Base-by-base conservation (phyloP, 148 eudicot genomes). In the Camellia japonica region DNA sequence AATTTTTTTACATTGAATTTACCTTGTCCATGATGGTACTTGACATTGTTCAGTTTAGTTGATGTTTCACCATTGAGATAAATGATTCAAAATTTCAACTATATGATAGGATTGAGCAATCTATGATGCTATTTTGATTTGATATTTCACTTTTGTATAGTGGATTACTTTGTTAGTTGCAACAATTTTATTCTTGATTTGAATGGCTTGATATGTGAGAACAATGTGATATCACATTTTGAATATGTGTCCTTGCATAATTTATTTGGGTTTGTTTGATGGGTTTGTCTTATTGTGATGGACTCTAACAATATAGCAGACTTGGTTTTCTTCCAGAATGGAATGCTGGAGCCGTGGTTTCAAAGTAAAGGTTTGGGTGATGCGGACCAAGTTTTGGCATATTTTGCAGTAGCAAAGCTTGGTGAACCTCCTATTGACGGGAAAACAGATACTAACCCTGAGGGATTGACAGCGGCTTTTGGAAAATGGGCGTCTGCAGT, bases 311-410 rank as follows among this genome's bases (percentile, higher is more conserved):
- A 88, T 92, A 89, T 86, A 90, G 93, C 98, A 96, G 99, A 96
- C 87, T 92, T 96, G 97, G 98, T 96, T 8, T 96, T 96, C 90
- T 96, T 96, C 99, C 99, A 96, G 99, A 96, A 96, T 83, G 99
- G 99, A 69, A 96, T 96, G 98, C 88, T 96, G 90, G 99, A 96
- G 83, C 98, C 98, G 0, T 96, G 98, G 99, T 90, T 96, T 75
- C 80, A 93, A 43, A 90, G 89, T 84, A 96, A 93, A 88, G 98
- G 94, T 49, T 90, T 96, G 42, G 90, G 91, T 71, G 95, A 91
- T 44, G 92, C 95, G 3, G 91, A 85, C 76, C 99, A 96, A 85
- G 97, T 96, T 74, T 81, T 96, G 88, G 99, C 99, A 46, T 96
- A 96, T 76, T 96, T 96, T 90, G 99, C 99, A 7, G 87, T 96